Conservation (phyloP, 495 filamentous ascomycete species). For the Tuber aestivum region DNA sequence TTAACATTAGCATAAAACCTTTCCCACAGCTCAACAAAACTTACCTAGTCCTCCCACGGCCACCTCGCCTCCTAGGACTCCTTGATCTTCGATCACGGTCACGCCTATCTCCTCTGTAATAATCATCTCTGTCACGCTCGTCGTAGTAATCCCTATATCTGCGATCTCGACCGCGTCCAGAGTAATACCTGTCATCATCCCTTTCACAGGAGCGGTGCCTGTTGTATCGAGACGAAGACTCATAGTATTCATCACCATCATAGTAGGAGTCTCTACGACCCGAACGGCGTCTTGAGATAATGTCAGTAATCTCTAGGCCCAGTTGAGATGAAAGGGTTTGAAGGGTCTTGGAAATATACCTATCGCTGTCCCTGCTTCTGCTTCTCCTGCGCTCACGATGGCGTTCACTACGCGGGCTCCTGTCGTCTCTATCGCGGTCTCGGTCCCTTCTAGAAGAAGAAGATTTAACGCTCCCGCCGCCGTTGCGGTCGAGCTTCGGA, state of each 20-base stretch:
- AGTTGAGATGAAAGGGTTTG: not conserved
- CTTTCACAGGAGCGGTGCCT: constrained; percentile 44
- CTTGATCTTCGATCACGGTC: constrained; percentile 51
- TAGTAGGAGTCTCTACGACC: constrained; percentile 56
- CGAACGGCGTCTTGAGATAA: constrained; percentile 43
- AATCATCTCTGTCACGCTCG: constrained; percentile 54
- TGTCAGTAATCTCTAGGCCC: constrained; percentile 19
- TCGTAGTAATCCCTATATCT: constrained; percentile 68
- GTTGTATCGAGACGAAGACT: constrained; percentile 52
- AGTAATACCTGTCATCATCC: constrained; percentile 73
- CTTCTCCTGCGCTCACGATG: constrained; percentile 38
- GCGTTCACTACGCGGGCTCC: constrained; percentile 58
- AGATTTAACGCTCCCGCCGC: constrained; percentile 42
- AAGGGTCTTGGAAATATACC: constrained; percentile 23
- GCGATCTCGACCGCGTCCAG: constrained; percentile 61
- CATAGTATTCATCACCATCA: constrained; percentile 58
- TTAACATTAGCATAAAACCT: constrained; percentile 22
- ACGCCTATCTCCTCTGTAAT: constrained; percentile 50
- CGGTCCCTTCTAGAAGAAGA: constrained; percentile 47
- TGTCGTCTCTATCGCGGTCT: constrained; percentile 57
- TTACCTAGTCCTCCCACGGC: constrained; percentile 40
- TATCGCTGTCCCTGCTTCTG: constrained; percentile 51
- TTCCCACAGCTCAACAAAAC: not conserved
- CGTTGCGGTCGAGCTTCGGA: constrained; percentile 49
- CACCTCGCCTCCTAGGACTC: constrained; percentile 47